Base-by-base conservation (phyloP, 805 yeast genomes). In the Ogataea parapolymorpha region DNA sequence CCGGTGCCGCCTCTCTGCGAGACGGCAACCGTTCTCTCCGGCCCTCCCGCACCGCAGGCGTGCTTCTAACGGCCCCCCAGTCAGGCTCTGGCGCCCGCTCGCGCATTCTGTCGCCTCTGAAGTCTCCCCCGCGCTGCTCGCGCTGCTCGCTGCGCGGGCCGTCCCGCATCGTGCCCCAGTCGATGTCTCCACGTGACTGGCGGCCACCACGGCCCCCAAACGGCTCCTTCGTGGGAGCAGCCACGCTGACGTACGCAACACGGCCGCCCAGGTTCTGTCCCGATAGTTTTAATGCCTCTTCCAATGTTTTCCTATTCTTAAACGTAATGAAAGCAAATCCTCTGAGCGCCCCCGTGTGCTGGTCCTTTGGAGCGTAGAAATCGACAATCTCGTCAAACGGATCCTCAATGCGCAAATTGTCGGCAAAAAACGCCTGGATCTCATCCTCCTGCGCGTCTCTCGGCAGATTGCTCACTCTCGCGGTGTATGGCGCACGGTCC, bases 401-500 rank as follows among this genome's bases (percentile, higher is more conserved):
- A 51, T 75, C 80, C 55, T 68, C 66, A 49, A 79, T 70, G 44
- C 63, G 58, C 42, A 77, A 55, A 41, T 67, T 68, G 45, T 74
- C 77, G 53, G 76, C 81, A 43, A 85, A 74, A 71, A 82, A 84
- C 18, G 74, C 75, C 38, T 63, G 68, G 44, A 85, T 70, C 6
- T 71, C 76, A 26, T 71, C 79, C 63, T 91, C 97, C 34, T 71
- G 64, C 32, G 78, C 75, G 44, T 85, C 95, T 44, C 85, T 90
- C 45, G 96, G 87, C 59, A 93, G 77, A 68, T 90, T 89, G 60
- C 79, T 78, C 51, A 91, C 74, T 62, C 87, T 79, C n/a, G 96
- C 97, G 56, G 85, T 83, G 74, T 66, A 93, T 40, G 99, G 99
- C 14, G 97, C 89, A 38, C 68, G 74, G 55, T 88, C 91, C 33